Base-by-base conservation (phyloP, 331 rosid genomes). In the Arachis monticola region DNA sequence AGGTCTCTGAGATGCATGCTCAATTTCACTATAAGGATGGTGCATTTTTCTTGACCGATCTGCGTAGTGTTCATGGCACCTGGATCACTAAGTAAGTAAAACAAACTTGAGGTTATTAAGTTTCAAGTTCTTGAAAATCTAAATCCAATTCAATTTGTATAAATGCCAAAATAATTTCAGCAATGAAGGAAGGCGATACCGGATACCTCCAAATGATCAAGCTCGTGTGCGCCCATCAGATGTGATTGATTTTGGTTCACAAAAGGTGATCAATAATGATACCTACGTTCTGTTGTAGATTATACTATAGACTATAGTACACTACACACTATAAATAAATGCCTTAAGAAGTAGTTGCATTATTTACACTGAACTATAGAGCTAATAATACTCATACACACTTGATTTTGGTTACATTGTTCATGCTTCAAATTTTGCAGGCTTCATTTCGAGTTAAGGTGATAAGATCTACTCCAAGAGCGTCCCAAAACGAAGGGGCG, bases 61-160 rank as follows among this genome's bases (percentile, higher is more conserved):
- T 94, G 81, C 31, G 78, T 17, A 94, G 97, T 51, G 67, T 86
- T 68, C 64, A 86, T 75, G 97, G 99, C 60, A 90, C 97, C 61
- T 94, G 99, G 97, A 77, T 94, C 70, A 60, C 86, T 0, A 85
- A 94, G 99, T 92, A 83, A 88, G 99, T 87, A 65, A 58, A 70
- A 57, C 8, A 85, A 77, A 75, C 17, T 31, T 17, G 17, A 41
- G 61, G 27, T 22, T 38, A 64, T 66, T 7, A 0, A 59, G 53
- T 60, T 14, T 75, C 31, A 6, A 30, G n/a, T 48, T 70, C 41
- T 65, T 69, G 46, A 35, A 52, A 53, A 17, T 17, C 22, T 17
- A 17, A 17, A 17, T 17, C 22, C 22, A 17, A 17, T 17, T 17
- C 22, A 17, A 17, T 17, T 17, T 17, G 22, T 17, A 17, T 17